Conservation (phyloP, 192 early-diverging fungal genomes). For the Kappamyces sp. region DNA sequence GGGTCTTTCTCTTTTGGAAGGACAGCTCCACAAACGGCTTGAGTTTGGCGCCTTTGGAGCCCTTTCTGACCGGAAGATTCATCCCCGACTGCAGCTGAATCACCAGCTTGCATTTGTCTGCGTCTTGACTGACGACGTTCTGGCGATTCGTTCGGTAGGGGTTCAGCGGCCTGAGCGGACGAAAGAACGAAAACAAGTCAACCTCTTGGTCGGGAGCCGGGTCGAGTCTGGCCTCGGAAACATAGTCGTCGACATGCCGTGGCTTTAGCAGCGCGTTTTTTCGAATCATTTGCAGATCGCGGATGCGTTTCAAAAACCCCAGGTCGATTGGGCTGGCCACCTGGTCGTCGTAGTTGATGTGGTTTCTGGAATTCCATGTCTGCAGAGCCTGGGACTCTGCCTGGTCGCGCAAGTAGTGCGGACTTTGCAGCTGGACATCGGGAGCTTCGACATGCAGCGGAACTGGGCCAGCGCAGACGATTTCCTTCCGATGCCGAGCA, state of each 20-base stretch:
- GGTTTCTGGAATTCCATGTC: conserved; percentile 4
- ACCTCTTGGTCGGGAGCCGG: conserved; percentile 17
- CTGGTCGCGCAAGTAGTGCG: background rate
- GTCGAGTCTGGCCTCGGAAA: conserved; percentile 39
- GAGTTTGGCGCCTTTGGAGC: conserved; percentile 11
- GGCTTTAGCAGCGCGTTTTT: conserved; percentile 28
- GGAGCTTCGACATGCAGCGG: conserved; percentile 34
- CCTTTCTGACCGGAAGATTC: conserved; percentile 40
- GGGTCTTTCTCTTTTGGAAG: conserved; percentile 35
- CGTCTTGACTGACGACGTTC: conserved; percentile 18
- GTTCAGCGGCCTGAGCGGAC: conserved; percentile 38
- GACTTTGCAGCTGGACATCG: conserved; percentile 13
- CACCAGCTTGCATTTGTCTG: conserved; percentile 37
- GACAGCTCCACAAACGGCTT: conserved; percentile 43
- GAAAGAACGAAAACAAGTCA: conserved; percentile 25
- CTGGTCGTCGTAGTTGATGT: background rate
- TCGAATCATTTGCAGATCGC: conserved; percentile 41
- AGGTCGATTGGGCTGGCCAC: background rate
- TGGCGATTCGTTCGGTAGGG: conserved; percentile 29
- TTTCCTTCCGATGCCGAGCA: conserved; percentile 1
- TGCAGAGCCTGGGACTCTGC: conserved; percentile 11
- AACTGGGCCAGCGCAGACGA: conserved; percentile 25
- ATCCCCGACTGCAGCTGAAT: conserved; percentile 38
- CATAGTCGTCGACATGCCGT: conserved; percentile 35
- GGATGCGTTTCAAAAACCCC: conserved; percentile 42